Conservation (phyloP, 169 alveolate genomes). For the Plasmodium vivax region DNA sequence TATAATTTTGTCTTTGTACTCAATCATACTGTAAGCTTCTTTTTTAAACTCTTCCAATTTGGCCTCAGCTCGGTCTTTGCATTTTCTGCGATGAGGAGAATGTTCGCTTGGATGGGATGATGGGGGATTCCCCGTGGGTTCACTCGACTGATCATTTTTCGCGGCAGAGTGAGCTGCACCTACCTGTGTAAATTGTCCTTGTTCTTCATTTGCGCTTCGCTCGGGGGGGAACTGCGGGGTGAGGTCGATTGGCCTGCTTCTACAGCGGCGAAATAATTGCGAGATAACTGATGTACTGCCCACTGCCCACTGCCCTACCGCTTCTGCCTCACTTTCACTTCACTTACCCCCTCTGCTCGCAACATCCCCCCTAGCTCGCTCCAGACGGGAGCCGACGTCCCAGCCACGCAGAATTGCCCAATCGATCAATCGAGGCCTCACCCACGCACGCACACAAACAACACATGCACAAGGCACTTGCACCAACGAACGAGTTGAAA, state of each 20-base stretch:
- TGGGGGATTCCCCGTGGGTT: neutral
- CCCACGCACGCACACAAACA: neutral
- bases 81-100: constrained; percentile 13
- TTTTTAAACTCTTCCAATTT: constrained; percentile 60
- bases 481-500: neutral
- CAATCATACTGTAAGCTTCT: constrained; percentile 50
- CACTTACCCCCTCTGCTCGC: neutral
- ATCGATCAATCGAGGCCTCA: too few relatives aligned
- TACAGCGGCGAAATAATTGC: too few relatives aligned
- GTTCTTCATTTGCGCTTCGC: neutral
- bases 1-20: constrained; percentile 57
- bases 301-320: neutral
- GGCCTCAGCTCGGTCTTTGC: constrained; percentile 5
- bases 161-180: neutral
- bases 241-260: neutral
- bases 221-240: neutral
- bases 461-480: neutral
- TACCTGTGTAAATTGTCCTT: neutral
- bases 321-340: neutral
- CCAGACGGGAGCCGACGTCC: neutral
- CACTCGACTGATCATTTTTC: neutral
- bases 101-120: neutral
- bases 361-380: neutral
- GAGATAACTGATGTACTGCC: too few relatives aligned
- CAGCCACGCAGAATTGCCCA: too few relatives aligned